A percentile compares a stretch with the other conserved stretches of the same genome.
These are phyloP conservation scores for Komagataella pseudopastoris DNA, from an alignment of 805 yeast species.

Conservation along the genomic window DNA sequence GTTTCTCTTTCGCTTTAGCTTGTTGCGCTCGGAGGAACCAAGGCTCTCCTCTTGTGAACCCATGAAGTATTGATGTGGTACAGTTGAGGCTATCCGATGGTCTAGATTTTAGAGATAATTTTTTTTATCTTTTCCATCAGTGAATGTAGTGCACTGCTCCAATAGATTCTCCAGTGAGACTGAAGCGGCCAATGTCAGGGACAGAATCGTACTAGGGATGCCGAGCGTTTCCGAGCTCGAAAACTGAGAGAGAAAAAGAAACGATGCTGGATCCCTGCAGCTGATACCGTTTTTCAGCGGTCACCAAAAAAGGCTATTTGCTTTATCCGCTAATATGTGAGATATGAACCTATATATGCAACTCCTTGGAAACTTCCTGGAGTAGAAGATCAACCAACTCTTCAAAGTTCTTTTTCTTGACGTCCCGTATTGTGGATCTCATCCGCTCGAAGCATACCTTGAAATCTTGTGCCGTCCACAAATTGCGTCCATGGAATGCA, in stretches of 20 bases:
- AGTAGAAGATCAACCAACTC: conserved; percentile 16
- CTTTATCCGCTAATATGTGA: neutral
- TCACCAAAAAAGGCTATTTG: neutral
- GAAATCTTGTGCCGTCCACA: conserved; percentile 52
- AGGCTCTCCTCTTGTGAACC: neutral
- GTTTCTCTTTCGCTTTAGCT: neutral
- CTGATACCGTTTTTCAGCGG: neutral
- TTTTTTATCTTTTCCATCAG: neutral
- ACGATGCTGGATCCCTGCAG: neutral
- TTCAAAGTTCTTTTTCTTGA: conserved; percentile 22
- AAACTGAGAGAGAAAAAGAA: neutral
- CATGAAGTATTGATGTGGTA: neutral
- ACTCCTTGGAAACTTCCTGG: conserved; percentile 4
- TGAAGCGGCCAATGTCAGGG: neutral
- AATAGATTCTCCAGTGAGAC: neutral
- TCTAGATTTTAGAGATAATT: neutral
- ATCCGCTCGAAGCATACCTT: conserved; percentile 47
- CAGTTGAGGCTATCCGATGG: neutral
- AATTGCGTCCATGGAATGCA: conserved; percentile 23
- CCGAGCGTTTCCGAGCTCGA: neutral
- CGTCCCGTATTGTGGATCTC: conserved; percentile 36
- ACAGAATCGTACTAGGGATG: neutral
- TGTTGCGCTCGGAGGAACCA: neutral
- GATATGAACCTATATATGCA: neutral
- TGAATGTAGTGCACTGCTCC: neutral